Evolutionary conservation across 345 rosid genomes (phyloP), one percentile per base, ranked within the genome.

Genomic region (Dovyalis caffra): DNA sequence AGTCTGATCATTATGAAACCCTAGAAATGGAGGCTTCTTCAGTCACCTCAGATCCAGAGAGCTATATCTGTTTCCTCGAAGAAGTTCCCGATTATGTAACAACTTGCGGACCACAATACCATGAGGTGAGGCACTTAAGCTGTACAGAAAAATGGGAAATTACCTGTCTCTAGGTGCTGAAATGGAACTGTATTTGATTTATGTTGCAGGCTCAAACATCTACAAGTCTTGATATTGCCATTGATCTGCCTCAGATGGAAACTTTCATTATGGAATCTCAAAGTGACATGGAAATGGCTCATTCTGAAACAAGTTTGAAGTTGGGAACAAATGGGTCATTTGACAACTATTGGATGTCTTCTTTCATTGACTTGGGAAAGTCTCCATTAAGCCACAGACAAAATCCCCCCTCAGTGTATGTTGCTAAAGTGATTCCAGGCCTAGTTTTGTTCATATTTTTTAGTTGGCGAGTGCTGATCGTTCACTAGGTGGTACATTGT

Each of bases 371-470:
- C 78, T 6, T 57, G 56, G 79, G 76, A 20, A 74, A 63, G 20
- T 18, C 63, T 68, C 64, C 56, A 4, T 25, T 58, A 21, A 34
- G 26, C 61, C 43, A 65, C 2, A 51, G 66, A 16, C 57, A 28
- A 53, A 53, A 58, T 64, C 74, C 76, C 6, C 78, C 84, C 60
- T 40, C 70, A 3, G 74, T 66, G 4, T 75, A 70, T 66, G 3
- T 70, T 29, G 28, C 37, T 40, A 78, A 73, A 47, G 35, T 67
- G 20, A 32, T 69, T 32, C 31, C 80, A 40, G 82, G 76, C 34
- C 57, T 76, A 26, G 1, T 70, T 58, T 51, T 78, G 68, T n/a
- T n/a, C n/a, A n/a, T n/a, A n/a, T n/a, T n/a, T n/a, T n/a, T n/a
- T 62, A 66, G 51, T 20, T 60, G 14, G 70, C 69, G 43, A 61